Base-by-base conservation (phyloP, 495 filamentous ascomycete species). In the Aspergillus taichungensis region DNA sequence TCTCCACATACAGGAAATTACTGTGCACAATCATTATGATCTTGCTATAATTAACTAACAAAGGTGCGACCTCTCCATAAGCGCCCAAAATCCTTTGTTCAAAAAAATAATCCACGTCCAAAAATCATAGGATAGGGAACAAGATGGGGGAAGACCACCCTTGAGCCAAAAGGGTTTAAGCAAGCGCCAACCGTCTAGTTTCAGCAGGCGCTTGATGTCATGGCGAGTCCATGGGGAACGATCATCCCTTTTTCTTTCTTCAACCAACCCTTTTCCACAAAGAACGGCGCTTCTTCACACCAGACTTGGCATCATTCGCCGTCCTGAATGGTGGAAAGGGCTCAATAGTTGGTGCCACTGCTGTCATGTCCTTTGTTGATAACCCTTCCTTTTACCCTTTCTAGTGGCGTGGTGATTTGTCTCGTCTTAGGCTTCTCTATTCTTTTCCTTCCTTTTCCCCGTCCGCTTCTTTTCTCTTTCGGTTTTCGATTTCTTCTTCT, bases 191-290 rank as follows among this genome's bases (percentile, higher is more conserved):
- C 50, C 43, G 27, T 7, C 33, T 27, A 49, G 63, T 68, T 68
- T 66, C 63, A 64, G 59, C 47, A 60, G 51, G 60, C 66, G 64
- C 66, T 50, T 69, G 64, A 69, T 69, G 66, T 69, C 66, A 68
- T 67, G 51, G 2, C 18, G 18, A 24, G 18, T 4, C 18, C 18
- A 24, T 2, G 42, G 42, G 47, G 45, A 48, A 33, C 43, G 61
- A 67, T 63, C 61, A 45, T 38, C 49, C 18, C 18, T 4, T 24
- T 24, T 24, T 24, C 18, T 24, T 24, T 4, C 18, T 4, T 24
- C 2, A 24, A 24, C 18, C 18, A 46, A 40, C 45, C 42, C 42
- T 45, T 42, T 57, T 43, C 54, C 46, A 49, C 50, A 32, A 46
- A 41, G 38, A 11, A 30, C 27, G 43, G 42, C 47, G 44, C 34